These are phyloP conservation scores for Sextonia rubra DNA, from an alignment of 164 flowering plant genomes.

Conservation along the genomic window DNA sequence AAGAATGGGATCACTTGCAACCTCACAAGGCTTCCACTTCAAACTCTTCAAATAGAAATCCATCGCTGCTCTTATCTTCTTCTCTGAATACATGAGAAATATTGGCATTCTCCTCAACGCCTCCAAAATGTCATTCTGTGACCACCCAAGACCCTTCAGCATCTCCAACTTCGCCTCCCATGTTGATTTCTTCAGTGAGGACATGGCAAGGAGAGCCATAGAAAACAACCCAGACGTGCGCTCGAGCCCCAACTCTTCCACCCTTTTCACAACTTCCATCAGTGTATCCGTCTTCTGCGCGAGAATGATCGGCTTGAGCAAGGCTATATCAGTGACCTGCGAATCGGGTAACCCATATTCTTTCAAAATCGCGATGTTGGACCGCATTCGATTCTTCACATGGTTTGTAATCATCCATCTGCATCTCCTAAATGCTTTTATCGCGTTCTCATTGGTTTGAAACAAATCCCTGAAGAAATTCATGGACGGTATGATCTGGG, in stretches of 20 bases:
- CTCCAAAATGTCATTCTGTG: no score
- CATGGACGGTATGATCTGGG: slow-evolving; percentile 2
- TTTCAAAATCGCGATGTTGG: slow-evolving; percentile 4
- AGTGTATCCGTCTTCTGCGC: background rate
- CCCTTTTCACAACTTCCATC: background rate
- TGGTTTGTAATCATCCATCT: background rate
- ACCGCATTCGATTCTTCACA: background rate
- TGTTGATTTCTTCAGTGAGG: slow-evolving; percentile 7
- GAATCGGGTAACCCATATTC: slow-evolving; percentile 5
- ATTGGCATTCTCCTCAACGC: slow-evolving; percentile 4
- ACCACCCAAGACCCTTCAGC: no score
- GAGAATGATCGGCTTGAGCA: slow-evolving; percentile 3
- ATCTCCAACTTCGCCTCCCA: slow-evolving; percentile 10
- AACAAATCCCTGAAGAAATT: background rate
- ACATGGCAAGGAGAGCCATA: slow-evolving; percentile 1
- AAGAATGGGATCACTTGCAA: slow-evolving; percentile 1
- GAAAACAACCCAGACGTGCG: slow-evolving; percentile 2
- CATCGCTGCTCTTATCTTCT: slow-evolving; percentile 6
- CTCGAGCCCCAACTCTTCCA: slow-evolving; percentile 7
- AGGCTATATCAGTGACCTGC: background rate
- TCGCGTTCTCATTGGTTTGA: background rate
- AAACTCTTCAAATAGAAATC: slow-evolving; percentile 8
- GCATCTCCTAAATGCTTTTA: slow-evolving; percentile 1
- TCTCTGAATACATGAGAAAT: background rate
- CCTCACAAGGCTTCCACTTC: background rate